Evolutionary conservation across 441 rosid genomes (phyloP).

Genomic region (Corymbia citriodora): DNA sequence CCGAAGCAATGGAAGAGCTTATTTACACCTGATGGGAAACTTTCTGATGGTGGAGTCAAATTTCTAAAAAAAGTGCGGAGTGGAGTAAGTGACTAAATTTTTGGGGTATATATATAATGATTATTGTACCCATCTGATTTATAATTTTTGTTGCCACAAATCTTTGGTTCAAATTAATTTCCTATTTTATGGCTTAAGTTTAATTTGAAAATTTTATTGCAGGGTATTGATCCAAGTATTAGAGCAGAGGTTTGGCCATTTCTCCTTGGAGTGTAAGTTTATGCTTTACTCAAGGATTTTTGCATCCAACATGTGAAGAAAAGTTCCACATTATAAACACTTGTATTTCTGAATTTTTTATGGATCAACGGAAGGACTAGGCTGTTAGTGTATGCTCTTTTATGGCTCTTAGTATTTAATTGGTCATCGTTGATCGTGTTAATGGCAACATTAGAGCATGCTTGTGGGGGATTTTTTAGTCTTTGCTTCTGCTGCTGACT

Average conservation of each 20-base stretch:
- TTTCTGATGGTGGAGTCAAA: conserved; percentile 67
- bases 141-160: not conserved
- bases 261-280: conserved; percentile 91
- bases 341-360: not conserved
- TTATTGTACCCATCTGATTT: not conserved
- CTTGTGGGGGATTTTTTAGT: not conserved
- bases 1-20: conserved; percentile 67
- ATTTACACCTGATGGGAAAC: conserved; percentile 66
- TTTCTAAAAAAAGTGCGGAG: conserved; percentile 87
- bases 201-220: not conserved
- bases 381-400: not conserved
- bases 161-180: not conserved
- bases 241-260: conserved; percentile 93
- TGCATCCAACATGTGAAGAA: not conserved
- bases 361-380: not conserved
- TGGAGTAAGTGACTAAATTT: conserved; percentile 51
- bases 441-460: not conserved
- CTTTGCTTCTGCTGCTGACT: not conserved
- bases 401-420: not conserved
- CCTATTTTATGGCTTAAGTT: not conserved
- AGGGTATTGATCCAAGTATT: conserved; percentile 90
- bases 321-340: not conserved
- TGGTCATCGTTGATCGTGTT: not conserved
- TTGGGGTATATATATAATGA: not conserved
- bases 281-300: not conserved